These are phyloP conservation scores for Mucuna pruriens DNA, from an alignment of 306 rosid species.

Conservation along the genomic window DNA sequence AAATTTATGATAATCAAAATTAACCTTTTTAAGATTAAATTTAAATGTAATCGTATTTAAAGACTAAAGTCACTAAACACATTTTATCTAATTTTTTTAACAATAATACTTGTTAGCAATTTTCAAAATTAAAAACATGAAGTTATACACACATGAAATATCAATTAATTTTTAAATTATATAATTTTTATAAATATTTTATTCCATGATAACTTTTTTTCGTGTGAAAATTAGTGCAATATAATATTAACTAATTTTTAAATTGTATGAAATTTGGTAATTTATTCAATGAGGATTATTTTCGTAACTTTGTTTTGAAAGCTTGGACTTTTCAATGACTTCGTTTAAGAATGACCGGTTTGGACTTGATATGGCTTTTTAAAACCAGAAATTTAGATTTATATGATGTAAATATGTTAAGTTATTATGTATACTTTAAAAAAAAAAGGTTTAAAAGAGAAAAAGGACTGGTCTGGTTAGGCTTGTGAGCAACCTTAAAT, in stretches of 20 bases:
- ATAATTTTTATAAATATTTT: too few species aligned
- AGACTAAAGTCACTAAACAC: too few species aligned
- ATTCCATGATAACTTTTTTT: neutral
- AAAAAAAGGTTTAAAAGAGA: neutral
- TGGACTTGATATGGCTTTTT: neutral
- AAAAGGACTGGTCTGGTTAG: neutral
- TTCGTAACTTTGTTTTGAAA: neutral
- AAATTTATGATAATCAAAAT: too few species aligned
- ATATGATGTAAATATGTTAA: too few species aligned
- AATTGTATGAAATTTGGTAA: neutral
- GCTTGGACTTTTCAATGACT: neutral
- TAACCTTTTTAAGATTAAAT: too few species aligned
- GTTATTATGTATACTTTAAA: neutral
- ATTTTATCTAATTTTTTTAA: too few species aligned
- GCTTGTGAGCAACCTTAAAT: neutral
- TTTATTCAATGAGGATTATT: neutral
- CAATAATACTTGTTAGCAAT: too few species aligned
- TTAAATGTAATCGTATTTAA: too few species aligned
- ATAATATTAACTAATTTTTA: neutral
- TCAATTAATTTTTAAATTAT: too few species aligned
- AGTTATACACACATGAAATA: too few species aligned
- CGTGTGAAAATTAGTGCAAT: neutral
- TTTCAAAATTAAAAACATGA: too few species aligned
- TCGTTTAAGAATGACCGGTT: neutral
- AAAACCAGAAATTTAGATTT: neutral